These are phyloP conservation scores for Craterostigma plantagineum DNA, from an alignment of 257 asterid genomes.

Conservation along the genomic window DNA sequence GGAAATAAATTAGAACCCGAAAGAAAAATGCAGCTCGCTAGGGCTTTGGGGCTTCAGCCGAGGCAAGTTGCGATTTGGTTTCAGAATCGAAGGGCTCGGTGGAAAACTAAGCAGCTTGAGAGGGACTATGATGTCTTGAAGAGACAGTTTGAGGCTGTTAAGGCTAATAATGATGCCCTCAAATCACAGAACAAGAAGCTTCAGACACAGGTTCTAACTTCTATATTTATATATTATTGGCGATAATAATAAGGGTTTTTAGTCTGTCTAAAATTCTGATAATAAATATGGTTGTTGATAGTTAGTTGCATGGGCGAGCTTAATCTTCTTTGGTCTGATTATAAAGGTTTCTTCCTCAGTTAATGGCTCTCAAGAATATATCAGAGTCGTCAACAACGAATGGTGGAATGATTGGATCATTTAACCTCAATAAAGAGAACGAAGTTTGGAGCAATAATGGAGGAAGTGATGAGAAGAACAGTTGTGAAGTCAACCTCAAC, in stretches of 20 bases:
- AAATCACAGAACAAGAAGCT: constrained; percentile 55
- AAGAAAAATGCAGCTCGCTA: constrained; percentile 63
- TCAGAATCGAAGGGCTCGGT: constrained; percentile 77
- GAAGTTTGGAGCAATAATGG: constrained; percentile 6
- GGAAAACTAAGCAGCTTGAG: constrained; percentile 79
- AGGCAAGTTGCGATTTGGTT: constrained; percentile 85
- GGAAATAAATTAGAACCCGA: constrained; percentile 76
- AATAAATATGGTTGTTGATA: too few species aligned
- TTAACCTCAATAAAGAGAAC: constrained; percentile 8
- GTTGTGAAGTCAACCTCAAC: constrained; percentile 43
- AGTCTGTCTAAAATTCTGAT: too few species aligned
- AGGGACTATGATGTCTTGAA: constrained; percentile 56
- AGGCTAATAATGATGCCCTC: constrained; percentile 56
- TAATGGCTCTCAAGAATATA: constrained; percentile 23
- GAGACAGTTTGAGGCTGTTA: constrained; percentile 47
- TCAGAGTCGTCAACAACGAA: constrained; percentile 23
- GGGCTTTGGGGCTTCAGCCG: constrained; percentile 65
- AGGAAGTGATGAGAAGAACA: constrained; percentile 17
- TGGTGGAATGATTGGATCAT: background rate
- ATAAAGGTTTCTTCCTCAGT: constrained; percentile 18
- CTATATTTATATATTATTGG: too few species aligned
- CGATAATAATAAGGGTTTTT: too few species aligned
- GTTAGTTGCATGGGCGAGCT: too few species aligned
- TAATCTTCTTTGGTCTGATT: too few species aligned
- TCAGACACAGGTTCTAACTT: constrained; percentile 42